Conservation (phyloP, 805 yeast species). For the Candida pseudoglaebosa region DNA sequence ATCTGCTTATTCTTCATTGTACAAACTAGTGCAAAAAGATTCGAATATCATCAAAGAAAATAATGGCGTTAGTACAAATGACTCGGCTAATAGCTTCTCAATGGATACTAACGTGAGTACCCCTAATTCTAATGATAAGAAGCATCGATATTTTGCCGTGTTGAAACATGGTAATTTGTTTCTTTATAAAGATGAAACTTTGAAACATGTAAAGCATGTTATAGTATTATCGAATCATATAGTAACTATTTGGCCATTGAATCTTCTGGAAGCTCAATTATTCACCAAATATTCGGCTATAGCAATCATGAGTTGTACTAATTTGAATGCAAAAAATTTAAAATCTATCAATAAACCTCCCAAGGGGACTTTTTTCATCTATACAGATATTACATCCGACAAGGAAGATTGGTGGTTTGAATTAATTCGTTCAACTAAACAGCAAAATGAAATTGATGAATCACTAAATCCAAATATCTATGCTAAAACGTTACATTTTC, state of each 20-base stretch:
- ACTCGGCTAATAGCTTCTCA: slow-evolving; percentile 1
- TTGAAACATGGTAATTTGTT: slow-evolving; percentile 85
- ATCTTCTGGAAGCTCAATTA: slow-evolving; percentile 66
- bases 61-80: slow-evolving; percentile 7
- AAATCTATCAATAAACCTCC: slow-evolving; percentile 30
- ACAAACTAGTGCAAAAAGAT: slow-evolving; percentile 48
- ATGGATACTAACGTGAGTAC: slow-evolving; percentile 3
- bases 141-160: slow-evolving; percentile 64
- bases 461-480: slow-evolving; percentile 46
- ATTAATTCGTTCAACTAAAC: slow-evolving; percentile 70
- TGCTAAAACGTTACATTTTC: slow-evolving; percentile 73
- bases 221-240: slow-evolving; percentile 69
- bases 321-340: slow-evolving; percentile 3
- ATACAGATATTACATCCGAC: slow-evolving; percentile 71
- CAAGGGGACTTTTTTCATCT: slow-evolving; percentile 51
- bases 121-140: slow-evolving; percentile 25
- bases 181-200: slow-evolving; percentile 68
- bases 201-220: slow-evolving; percentile 69
- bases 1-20: slow-evolving; percentile 59
- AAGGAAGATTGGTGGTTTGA: slow-evolving; percentile 95
- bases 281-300: slow-evolving; percentile 80
- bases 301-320: slow-evolving; percentile 46
- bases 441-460: slow-evolving; percentile 15
- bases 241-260: slow-evolving; percentile 83
- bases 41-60: slow-evolving; percentile 6